Conservation (phyloP, 306 rosid genomes). For the Cucurbita moschata region DNA sequence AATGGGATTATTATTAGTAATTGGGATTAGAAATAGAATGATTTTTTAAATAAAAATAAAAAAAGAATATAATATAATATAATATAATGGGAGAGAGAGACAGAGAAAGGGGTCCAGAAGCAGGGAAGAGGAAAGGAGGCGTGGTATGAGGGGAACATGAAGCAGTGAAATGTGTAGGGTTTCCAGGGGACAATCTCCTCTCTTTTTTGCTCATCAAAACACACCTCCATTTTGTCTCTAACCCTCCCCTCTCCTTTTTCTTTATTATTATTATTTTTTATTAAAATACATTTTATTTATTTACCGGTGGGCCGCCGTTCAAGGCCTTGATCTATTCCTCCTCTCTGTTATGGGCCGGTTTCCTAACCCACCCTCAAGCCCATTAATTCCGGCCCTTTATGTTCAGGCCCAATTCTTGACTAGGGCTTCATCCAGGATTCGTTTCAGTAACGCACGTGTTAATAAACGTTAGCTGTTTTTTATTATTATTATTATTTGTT, state of each 20-base stretch:
- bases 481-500: too few species aligned
- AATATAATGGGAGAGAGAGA: not conserved
- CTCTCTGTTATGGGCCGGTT: too few species aligned
- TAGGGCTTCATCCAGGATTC: not conserved
- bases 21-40: too few species aligned
- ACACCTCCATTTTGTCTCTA: slow-evolving; percentile 38
- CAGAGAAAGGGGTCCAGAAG: slow-evolving; percentile 1
- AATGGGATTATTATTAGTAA: too few species aligned
- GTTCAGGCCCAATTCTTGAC: not conserved
- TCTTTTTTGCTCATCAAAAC: slow-evolving; percentile 23
- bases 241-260: not conserved
- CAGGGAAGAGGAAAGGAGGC: slow-evolving; percentile 19
- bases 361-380: not conserved
- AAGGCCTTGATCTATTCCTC: not conserved
- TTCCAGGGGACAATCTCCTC: slow-evolving; percentile 49
- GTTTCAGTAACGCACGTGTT: too few species aligned
- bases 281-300: not conserved
- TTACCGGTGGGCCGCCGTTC: slow-evolving; percentile 13
- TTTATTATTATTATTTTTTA: too few species aligned
- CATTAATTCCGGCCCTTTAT: not conserved
- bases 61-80: not conserved
- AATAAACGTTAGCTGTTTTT: too few species aligned
- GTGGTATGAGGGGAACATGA: slow-evolving; percentile 40
- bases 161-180: slow-evolving; percentile 35
- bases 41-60: not conserved